Conservation (phyloP, 495 filamentous ascomycete genomes). For the Filosporella fistucella region DNA sequence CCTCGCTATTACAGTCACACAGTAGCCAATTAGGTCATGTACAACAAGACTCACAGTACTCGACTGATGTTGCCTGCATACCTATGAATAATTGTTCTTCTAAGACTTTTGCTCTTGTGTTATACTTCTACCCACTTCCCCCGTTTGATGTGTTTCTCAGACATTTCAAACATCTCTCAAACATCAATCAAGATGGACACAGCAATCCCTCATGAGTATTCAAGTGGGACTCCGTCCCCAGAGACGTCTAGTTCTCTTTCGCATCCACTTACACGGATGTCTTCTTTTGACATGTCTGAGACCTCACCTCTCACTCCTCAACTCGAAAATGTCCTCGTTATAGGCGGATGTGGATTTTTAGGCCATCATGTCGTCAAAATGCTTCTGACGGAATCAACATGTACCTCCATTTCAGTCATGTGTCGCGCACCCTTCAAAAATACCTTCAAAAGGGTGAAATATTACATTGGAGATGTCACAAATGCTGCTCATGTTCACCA, state of each 20-base stretch:
- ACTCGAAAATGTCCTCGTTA: constrained; percentile 36
- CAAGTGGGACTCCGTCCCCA: background rate
- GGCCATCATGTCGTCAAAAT: constrained; percentile 60
- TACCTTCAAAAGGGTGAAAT: constrained; percentile 56
- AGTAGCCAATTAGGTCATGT: too few species aligned
- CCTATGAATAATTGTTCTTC: too few species aligned
- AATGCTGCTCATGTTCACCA: constrained; percentile 56
- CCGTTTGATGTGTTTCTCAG: too few species aligned
- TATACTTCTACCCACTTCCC: too few species aligned
- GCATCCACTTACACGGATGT: background rate
- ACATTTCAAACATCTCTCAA: too few species aligned
- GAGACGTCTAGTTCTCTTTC: background rate
- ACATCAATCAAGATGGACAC: too few species aligned
- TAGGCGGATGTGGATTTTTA: constrained; percentile 64
- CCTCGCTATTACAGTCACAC: too few species aligned
- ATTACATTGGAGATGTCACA: constrained; percentile 85
- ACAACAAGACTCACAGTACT: too few species aligned
- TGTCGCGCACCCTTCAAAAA: constrained; percentile 75
- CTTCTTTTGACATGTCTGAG: background rate
- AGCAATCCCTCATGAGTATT: too few species aligned
- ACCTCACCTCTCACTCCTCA: background rate
- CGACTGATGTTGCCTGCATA: too few species aligned
- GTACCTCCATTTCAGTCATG: constrained; percentile 67
- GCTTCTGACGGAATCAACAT: constrained; percentile 46
- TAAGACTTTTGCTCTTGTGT: too few species aligned